Conservation (phyloP, 495 filamentous ascomycete species). For the Daldinia caldariorum region DNA sequence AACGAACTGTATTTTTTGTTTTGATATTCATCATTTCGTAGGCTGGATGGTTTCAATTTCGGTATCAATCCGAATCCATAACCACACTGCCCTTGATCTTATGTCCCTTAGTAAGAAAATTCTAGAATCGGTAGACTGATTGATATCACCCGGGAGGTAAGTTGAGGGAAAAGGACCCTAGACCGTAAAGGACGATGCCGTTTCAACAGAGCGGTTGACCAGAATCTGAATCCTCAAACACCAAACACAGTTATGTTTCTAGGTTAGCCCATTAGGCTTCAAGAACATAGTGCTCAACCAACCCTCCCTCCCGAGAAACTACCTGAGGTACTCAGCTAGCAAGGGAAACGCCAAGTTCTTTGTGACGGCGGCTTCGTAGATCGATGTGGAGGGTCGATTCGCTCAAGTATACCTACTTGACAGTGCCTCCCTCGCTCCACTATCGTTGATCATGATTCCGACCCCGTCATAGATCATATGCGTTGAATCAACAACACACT, state of each 20-base stretch:
- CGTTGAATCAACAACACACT: neutral
- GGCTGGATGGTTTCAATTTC: neutral
- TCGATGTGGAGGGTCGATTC: slow-evolving; percentile 20
- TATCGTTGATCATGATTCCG: slow-evolving; percentile 21
- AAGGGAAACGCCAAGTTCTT: slow-evolving; percentile 26
- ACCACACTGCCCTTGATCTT: neutral
- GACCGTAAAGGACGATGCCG: neutral
- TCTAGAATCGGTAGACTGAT: neutral
- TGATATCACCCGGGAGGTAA: neutral
- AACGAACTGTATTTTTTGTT: slow-evolving; percentile 10
- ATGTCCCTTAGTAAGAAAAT: neutral
- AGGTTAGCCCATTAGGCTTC: neutral
- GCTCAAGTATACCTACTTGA: slow-evolving; percentile 5
- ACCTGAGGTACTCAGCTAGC: too few species aligned
- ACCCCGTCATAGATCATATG: slow-evolving; percentile 14
- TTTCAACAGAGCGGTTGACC: too few species aligned
- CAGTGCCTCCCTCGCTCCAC: slow-evolving; percentile 3
- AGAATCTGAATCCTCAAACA: too few species aligned
- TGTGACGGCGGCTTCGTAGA: slow-evolving; percentile 17
- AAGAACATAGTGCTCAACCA: neutral
- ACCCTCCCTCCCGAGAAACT: slow-evolving; percentile 4
- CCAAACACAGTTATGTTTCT: neutral
- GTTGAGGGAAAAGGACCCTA: neutral
- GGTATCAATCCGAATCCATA: neutral
- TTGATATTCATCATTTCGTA: neutral